Base-by-base conservation (phyloP, 1,284 basidiomycete species). In the Phylloboletellus chloephorus region DNA sequence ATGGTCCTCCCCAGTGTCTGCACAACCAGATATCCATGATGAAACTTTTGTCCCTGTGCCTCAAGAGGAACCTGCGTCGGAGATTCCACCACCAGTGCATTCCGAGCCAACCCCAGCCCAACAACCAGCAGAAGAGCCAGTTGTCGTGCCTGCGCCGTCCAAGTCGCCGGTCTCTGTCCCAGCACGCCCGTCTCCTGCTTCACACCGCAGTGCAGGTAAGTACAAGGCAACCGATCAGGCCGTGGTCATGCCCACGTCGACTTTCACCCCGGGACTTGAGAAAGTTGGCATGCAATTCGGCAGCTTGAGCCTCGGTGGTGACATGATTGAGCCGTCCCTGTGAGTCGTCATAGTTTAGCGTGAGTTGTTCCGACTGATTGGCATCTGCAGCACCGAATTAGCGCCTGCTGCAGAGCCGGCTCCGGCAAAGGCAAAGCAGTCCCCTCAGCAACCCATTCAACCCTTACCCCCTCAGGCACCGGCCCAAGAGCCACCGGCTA, bases 251-350 rank as follows among this genome's bases (percentile, higher is more conserved):
- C 86, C 85, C 1, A 73, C 69, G 36, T 67, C 65, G 5, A 65
- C 61, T 52, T 82, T 82, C 59, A 73, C 77, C 15, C 59, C 72
- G 8, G 71, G 71, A 19, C 52, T 82, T 20, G 82, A 87, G 59
- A 86, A 82, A 58, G 65, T 87, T 37, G 85, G 84, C 34, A 86
- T 88, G 85, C 85, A 88, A 53, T 88, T 88, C 53, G 85, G 85
- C 28, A 87, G 83, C 58, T 64, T 88, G 49, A 80, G 74, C 58
- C 68, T 88, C 23, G 78, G 76, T 28, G 81, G 78, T 12, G 82
- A 85, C 38, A 73, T 73, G 40, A 52, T 78, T 20, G 76, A 80
- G 39, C 49, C 67, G 22, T 66, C 64, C 47, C 52, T 68, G 76
- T 78, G 54, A 55, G 75, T 68, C 5, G 20, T 33, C 16, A 30